Percentiles rank a stretch among this genome's conserved stretches.
phyloP scores from a whole-genome alignment of 352 stramenopile species.

The Globisporangium spiculum region DNA sequence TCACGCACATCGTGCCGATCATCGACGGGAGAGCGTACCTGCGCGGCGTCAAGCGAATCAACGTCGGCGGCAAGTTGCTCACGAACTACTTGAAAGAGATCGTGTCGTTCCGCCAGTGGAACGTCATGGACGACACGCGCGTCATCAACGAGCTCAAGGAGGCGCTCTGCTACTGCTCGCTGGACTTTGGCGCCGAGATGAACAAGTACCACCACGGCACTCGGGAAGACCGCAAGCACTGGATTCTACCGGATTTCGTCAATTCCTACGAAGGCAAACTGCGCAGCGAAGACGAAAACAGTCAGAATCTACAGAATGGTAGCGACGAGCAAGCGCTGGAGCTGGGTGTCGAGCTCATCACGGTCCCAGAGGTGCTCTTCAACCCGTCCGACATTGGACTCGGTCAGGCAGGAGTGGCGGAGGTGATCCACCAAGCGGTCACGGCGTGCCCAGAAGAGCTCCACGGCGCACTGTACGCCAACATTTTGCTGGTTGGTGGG shows the following conservation, averaged over 20 bases:
- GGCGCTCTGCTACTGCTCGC: conserved; percentile 86
- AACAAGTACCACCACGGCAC: conserved; percentile 30
- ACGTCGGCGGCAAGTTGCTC: conserved; percentile 95
- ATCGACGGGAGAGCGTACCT: conserved; percentile 57
- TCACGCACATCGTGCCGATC: conserved; percentile 93
- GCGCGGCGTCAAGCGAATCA: conserved; percentile 67
- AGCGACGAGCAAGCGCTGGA: conserved; percentile 68
- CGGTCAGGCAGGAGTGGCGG: conserved; percentile 78
- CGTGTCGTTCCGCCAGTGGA: conserved; percentile 94
- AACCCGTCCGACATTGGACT: conserved; percentile 90
- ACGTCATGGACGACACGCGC: conserved; percentile 91
- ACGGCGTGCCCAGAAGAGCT: conserved; percentile 69
- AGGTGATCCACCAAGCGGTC: conserved; percentile 86
- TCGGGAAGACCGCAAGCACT: conserved; percentile 47
- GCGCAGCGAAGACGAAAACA: conserved; percentile 15
- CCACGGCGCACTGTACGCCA: conserved; percentile 74
- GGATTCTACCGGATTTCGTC: conserved; percentile 84
- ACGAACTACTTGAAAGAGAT: conserved; percentile 97
- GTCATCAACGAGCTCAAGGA: conserved; percentile 88
- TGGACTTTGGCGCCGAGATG: conserved; percentile 85
- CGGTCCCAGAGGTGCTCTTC: conserved; percentile 91
- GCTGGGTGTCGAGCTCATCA: conserved; percentile 86
- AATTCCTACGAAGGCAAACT: conserved; percentile 55
- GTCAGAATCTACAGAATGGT: not conserved
- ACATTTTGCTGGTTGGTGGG: conserved; percentile 86